A percentile compares a stretch with the other conserved stretches of the same genome.
Evolutionary conservation across 2,329 filamentous ascomycete genomes (phyloP).

Genomic region (Hymenoscyphus scutula): DNA sequence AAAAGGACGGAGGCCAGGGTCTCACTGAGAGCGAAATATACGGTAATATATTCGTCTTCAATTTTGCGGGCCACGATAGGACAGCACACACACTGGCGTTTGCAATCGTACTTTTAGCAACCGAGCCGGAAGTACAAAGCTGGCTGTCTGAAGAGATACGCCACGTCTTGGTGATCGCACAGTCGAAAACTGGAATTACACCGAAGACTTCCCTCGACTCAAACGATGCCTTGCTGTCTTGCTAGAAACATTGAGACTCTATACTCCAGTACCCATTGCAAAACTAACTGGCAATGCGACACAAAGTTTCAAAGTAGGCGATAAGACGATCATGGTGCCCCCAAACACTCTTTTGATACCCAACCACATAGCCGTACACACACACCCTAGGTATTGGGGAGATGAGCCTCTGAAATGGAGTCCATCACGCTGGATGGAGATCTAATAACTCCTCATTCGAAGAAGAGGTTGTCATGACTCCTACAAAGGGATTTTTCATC

Average conservation of each 20-base stretch:
- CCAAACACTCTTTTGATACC: background rate
- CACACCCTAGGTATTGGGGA: slow-evolving; percentile 4
- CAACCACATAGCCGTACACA: background rate
- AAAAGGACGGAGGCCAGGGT: background rate
- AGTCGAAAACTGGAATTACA: background rate
- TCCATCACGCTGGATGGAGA: slow-evolving; percentile 7
- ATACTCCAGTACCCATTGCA: slow-evolving; percentile 52
- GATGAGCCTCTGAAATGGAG: background rate
- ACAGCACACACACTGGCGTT: slow-evolving; percentile 72
- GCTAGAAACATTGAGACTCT: slow-evolving; percentile 48
- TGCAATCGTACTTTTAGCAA: slow-evolving; percentile 62
- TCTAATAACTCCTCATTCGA: slow-evolving; percentile 4
- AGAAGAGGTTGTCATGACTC: slow-evolving; percentile 2
- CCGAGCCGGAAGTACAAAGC: slow-evolving; percentile 59
- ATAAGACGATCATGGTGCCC: background rate
- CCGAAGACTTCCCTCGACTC: slow-evolving; percentile 1
- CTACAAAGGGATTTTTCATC: slow-evolving; percentile 14
- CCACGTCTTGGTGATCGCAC: background rate
- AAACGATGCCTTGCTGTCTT: slow-evolving; percentile 8
- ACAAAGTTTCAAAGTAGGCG: slow-evolving; percentile 15
- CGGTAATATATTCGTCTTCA: slow-evolving; percentile 65
- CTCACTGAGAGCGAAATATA: slow-evolving; percentile 41
- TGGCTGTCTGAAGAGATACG: slow-evolving; percentile 61
- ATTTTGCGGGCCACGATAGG: slow-evolving; percentile 74
- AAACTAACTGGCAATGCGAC: slow-evolving; percentile 40